Percentiles rank a stretch among this genome's conserved stretches.
phyloP scores from a whole-genome alignment of 768 basidiomycete genomes.

The Suillus discolor region DNA sequence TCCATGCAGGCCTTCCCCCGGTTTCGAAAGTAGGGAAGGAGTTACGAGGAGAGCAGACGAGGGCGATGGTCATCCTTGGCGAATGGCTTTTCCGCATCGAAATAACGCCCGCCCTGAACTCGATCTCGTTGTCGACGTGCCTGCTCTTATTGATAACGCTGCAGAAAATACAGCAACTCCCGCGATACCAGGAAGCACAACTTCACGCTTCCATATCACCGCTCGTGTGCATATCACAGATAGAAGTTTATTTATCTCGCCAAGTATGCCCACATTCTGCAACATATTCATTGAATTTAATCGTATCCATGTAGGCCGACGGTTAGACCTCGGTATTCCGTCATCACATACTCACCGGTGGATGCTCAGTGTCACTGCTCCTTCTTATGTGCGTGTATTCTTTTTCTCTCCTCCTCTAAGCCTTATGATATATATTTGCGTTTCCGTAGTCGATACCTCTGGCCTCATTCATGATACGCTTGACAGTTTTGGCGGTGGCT shows the following conservation, averaged over 20 bases:
- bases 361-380: conserved; percentile 46
- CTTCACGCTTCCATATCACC: conserved; percentile 48
- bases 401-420: conserved; percentile 2
- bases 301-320: conserved; percentile 32
- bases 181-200: conserved; percentile 16
- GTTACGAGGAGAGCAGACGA: not conserved
- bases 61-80: conserved; percentile 25
- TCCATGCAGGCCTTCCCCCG: not conserved
- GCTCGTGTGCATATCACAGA: conserved; percentile 46
- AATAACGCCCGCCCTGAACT: conserved; percentile 42
- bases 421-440: not conserved
- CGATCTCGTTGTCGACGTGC: conserved; percentile 29
- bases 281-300: not conserved
- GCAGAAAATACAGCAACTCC: conserved; percentile 4
- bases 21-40: not conserved
- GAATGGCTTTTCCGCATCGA: conserved; percentile 42
- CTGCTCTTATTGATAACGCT: conserved; percentile 20
- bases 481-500: conserved; percentile 41
- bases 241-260: conserved; percentile 45
- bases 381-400: conserved; percentile 45
- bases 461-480: conserved; percentile 36
- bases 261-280: conserved; percentile 29
- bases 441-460: conserved; percentile 27
- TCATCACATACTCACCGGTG: conserved; percentile 44
- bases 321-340: conserved; percentile 24